Percentiles rank a stretch among this genome's conserved stretches.
Evolutionary conservation across 495 filamentous ascomycete species (phyloP).

Genomic region (Aspergillus leporis): DNA sequence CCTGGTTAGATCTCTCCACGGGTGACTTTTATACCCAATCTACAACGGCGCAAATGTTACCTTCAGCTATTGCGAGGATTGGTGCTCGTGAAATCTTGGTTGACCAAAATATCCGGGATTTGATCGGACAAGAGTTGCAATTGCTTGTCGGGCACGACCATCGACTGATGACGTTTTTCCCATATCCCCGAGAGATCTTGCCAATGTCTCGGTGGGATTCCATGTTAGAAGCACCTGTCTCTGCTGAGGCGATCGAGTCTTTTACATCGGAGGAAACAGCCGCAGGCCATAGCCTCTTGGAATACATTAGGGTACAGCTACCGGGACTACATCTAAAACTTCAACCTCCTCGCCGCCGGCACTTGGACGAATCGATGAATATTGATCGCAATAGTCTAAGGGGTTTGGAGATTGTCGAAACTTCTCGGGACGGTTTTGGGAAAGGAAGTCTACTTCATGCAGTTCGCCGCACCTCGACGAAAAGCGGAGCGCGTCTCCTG

Average conservation of each 20-base stretch:
- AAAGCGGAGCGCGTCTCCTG: constrained; percentile 82
- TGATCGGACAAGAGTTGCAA: constrained; percentile 41
- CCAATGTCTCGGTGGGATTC: constrained; percentile 66
- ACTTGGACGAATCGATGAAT: constrained; percentile 73
- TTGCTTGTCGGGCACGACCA: constrained; percentile 44
- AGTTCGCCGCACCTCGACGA: constrained; percentile 85
- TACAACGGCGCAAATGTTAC: constrained; percentile 69
- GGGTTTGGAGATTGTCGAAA: constrained; percentile 84
- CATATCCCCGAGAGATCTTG: constrained; percentile 29
- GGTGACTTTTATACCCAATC: constrained; percentile 87
- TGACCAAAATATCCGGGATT: constrained; percentile 57
- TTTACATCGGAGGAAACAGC: constrained; percentile 52
- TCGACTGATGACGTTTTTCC: constrained; percentile 47
- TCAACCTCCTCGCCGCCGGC: constrained; percentile 74
- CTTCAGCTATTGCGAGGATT: constrained; percentile 78
- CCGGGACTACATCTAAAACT: constrained; percentile 80
- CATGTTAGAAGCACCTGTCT: constrained; percentile 70
- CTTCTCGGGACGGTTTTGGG: constrained; percentile 69
- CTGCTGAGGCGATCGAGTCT: constrained; percentile 32
- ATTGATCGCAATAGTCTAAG: constrained; percentile 91
- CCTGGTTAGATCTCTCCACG: constrained; percentile 94
- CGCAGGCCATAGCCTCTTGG: constrained; percentile 74
- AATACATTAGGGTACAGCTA: constrained; percentile 78
- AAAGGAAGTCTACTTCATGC: constrained; percentile 87
- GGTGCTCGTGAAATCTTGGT: constrained; percentile 84